These are phyloP conservation scores for Kodamaea neixiangensis DNA, from an alignment of 805 yeast species.

Conservation along the genomic window DNA sequence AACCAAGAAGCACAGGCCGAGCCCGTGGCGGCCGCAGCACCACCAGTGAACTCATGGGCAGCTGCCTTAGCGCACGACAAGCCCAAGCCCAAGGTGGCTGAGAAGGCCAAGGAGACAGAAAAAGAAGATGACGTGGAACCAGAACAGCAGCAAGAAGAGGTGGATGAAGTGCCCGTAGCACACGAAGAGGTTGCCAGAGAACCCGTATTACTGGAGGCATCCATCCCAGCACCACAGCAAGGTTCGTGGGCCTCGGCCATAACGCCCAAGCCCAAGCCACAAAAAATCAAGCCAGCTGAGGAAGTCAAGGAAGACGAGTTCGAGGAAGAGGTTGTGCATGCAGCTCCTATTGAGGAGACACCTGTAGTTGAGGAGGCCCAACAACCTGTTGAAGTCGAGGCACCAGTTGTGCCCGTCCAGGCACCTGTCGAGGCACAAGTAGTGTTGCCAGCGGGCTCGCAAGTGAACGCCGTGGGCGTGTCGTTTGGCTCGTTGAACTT, in stretches of 20 bases:
- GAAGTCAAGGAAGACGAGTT: slow-evolving; percentile 15
- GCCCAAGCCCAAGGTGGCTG: slow-evolving; percentile 30
- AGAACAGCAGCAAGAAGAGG: slow-evolving; percentile 13
- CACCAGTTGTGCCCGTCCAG: slow-evolving; percentile 35
- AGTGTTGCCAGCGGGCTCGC: slow-evolving; percentile 53
- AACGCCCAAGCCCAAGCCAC: slow-evolving; percentile 49
- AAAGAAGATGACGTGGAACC: slow-evolving; percentile 18
- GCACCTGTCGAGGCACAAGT: slow-evolving; percentile 35
- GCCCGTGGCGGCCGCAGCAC: slow-evolving; percentile 7
- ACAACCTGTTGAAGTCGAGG: slow-evolving; percentile 32
- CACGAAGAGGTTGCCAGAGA: slow-evolving; percentile 12
- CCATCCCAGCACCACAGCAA: slow-evolving; percentile 49
- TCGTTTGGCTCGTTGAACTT: slow-evolving; percentile 63
- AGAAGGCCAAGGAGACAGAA: slow-evolving; percentile 14
- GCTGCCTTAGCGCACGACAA: slow-evolving; percentile 42
- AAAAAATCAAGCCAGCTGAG: slow-evolving; percentile 17
- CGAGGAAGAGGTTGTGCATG: slow-evolving; percentile 11
- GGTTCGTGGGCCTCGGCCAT: slow-evolving; percentile 75
- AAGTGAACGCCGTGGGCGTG: slow-evolving; percentile 53
- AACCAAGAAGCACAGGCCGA: slow-evolving; percentile 5
- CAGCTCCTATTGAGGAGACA: slow-evolving; percentile 15
- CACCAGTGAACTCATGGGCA: slow-evolving; percentile 44
- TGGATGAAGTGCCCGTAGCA: slow-evolving; percentile 7
- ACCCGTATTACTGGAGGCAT: slow-evolving; percentile 36
- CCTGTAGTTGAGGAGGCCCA: slow-evolving; percentile 11